Evolutionary conservation across 2,329 filamentous ascomycete genomes (phyloP), one percentile per base, ranked within the genome.

Genomic region (Phoma sp.): DNA sequence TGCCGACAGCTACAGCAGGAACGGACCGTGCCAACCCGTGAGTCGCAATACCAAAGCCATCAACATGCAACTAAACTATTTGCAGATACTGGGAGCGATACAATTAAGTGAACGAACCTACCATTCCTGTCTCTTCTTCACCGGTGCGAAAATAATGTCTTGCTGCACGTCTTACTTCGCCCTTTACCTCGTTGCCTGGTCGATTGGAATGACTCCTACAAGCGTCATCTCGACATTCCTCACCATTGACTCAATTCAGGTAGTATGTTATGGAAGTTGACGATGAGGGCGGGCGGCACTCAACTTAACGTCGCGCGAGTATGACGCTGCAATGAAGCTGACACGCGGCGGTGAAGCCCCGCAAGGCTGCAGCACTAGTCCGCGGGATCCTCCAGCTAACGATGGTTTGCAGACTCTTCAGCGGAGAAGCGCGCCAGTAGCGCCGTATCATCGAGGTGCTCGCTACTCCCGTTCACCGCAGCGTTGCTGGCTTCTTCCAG

Each of bases 361-460:
- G 45, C 45, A 54, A 48, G 51, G 51, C 51, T 54, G 51, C 51
- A 45, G 45, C 51, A 54, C 51, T 54, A 54, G 51, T 36, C 32
- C 51, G 15, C 45, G 45, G 45, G 45, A 46, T 47, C 42, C 43
- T 53, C 47, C 43, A 53, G 42, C 42, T 54, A 54, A 32, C 28
- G 33, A 49, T 34, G 34, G 45, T 54, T 48, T 54, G 51, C 51
- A 49, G 51, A 34, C 23, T 47, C 39, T 54, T 39, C 51, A 30
- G 45, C 51, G 45, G 51, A 54, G 51, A 45, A 54, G 39, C 33
- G 51, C 51, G 51, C 39, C 38, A 33, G 20, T 54, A 54, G 43
- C 51, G 51, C 21, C 38, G 33, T 42, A 28, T 42, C 43, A 32
- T 53, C 26, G 18, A 33, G 32, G 25, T 47, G 42, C 37, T 47